These are phyloP conservation scores for Arthonia radiata DNA, from an alignment of 495 filamentous ascomycete genomes.

Conservation along the genomic window DNA sequence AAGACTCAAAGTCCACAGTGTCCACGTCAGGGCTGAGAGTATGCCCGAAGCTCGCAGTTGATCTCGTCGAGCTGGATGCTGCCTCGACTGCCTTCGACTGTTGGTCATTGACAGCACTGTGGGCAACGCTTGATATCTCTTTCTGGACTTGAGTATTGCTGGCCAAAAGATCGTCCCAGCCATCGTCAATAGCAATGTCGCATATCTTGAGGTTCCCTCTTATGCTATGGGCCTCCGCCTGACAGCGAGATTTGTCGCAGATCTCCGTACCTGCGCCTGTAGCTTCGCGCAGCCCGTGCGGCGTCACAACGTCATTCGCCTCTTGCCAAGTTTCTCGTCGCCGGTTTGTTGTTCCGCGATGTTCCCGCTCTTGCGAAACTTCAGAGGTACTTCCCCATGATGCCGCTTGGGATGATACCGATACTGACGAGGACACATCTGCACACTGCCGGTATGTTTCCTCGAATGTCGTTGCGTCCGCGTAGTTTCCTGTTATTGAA, in stretches of 20 bases:
- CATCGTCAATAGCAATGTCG: slow-evolving; percentile 7
- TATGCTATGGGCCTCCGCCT: slow-evolving; percentile 4
- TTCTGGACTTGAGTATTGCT: slow-evolving; percentile 14
- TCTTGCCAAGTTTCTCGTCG: slow-evolving; percentile 4
- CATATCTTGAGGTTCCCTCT: slow-evolving; percentile 1
- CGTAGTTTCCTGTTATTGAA: slow-evolving; percentile 4
- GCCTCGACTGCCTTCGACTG: slow-evolving; percentile 1
- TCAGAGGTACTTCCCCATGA: too few species aligned
- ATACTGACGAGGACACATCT: slow-evolving; percentile 6
- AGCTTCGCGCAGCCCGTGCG: slow-evolving; percentile 5
- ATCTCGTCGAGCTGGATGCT: too few species aligned
- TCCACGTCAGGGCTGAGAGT: slow-evolving; percentile 8
- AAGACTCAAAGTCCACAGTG: slow-evolving; percentile 8
- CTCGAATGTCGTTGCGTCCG: slow-evolving; percentile 4
- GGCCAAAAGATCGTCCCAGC: slow-evolving; percentile 11
- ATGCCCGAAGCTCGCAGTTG: slow-evolving; percentile 2
- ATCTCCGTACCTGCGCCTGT: slow-evolving; percentile 5
- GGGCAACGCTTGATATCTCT: slow-evolving; percentile 9
- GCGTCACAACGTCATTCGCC: slow-evolving; percentile 4
- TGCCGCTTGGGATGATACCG: too few species aligned
- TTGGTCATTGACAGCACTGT: not conserved
- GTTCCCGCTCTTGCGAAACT: slow-evolving; percentile 5
- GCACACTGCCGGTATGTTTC: slow-evolving; percentile 4
- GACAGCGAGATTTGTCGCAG: slow-evolving; percentile 4
- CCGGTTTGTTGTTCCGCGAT: slow-evolving; percentile 3